Base-by-base conservation (phyloP, 192 early-diverging fungal species). In the Gaertneriomyces sp. region DNA sequence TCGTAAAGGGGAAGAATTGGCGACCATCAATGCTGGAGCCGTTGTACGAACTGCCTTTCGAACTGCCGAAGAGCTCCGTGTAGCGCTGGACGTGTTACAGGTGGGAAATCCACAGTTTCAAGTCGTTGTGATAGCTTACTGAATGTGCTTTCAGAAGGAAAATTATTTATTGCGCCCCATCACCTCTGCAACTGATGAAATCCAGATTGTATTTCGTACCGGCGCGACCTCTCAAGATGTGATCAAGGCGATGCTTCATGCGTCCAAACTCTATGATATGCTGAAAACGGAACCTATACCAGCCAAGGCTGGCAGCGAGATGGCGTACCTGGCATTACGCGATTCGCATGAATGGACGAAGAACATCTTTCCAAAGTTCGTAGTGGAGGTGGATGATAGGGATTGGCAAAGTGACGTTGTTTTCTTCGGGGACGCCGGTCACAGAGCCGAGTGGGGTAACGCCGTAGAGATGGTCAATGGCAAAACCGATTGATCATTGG, bases 341-440 rank as follows among this genome's bases (percentile, higher is more conserved):
- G 43, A 55, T 43, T 73, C 78, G 1, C 60, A 78, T 10, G 70
- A 67, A 7, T 87, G 83, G 81, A 78, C 80, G 4, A 57, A 69
- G 1, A 61, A 60, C n/a, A 65, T 75, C 11, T 82, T 79, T 59
- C 71, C 75, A 47, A 61, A 69, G 42, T 85, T 85, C 71, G 68
- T 83, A 4, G 74, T 67, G 3, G 77, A 79, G 9, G 41, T 85
- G 17, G 85, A 82, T 45, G 61, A 61, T 14, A 72, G 76, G 50
- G 76, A 78, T 43, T 87, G 85, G 85, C 68, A 82, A 63, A 77
- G 74, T 47, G 83, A 87, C 62, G 69, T 72, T 2, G 79, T 87
- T 17, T 87, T 82, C 69, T 87, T 81, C 81, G 76, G 68, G 42
- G 76, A 78, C 68, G 66, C 56, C 42, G 76, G 76, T 39, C 56